phyloP scores from a whole-genome alignment of 495 filamentous ascomycete genomes.

The Penicillium waksmanii region DNA sequence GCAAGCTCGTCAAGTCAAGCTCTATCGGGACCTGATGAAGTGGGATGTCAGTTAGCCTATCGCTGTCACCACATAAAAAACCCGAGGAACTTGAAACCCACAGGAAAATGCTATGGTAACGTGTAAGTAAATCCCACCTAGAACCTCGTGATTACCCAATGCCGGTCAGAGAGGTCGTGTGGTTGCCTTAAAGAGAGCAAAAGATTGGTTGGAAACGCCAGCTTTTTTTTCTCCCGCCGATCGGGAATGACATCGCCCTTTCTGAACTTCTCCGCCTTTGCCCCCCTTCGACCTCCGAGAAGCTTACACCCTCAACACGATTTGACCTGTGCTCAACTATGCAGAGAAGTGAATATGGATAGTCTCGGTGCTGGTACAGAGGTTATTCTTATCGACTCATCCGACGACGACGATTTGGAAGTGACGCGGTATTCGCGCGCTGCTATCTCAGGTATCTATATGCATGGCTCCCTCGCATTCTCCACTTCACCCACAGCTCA shows the following conservation, averaged over 20 bases:
- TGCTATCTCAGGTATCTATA: constrained; percentile 20
- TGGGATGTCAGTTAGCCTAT: constrained; percentile 12
- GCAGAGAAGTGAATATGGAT: constrained; percentile 17
- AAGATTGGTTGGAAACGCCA: constrained; percentile 10
- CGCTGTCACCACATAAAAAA: background rate
- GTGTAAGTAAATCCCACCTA: too few relatives aligned
- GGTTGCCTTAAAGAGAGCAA: too few relatives aligned
- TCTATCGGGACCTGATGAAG: constrained; percentile 5
- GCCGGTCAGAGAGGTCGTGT: background rate
- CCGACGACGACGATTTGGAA: constrained; percentile 47
- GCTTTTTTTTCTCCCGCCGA: constrained; percentile 28
- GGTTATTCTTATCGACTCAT: constrained; percentile 33
- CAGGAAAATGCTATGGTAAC: background rate
- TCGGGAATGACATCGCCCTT: constrained; percentile 29
- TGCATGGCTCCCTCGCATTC: background rate
- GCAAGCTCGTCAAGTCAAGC: constrained; percentile 16
- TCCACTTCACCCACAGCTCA: constrained; percentile 19
- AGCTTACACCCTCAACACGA: background rate
- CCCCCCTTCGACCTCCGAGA: background rate
- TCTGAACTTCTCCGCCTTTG: constrained; percentile 20
- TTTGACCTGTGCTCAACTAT: background rate
- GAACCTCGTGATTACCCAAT: background rate
- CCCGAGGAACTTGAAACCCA: background rate
- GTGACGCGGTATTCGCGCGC: constrained; percentile 26
- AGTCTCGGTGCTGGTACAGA: constrained; percentile 18